Evolutionary conservation across 1,284 basidiomycete species (phyloP).

Genomic region (Inonotus obliquus): DNA sequence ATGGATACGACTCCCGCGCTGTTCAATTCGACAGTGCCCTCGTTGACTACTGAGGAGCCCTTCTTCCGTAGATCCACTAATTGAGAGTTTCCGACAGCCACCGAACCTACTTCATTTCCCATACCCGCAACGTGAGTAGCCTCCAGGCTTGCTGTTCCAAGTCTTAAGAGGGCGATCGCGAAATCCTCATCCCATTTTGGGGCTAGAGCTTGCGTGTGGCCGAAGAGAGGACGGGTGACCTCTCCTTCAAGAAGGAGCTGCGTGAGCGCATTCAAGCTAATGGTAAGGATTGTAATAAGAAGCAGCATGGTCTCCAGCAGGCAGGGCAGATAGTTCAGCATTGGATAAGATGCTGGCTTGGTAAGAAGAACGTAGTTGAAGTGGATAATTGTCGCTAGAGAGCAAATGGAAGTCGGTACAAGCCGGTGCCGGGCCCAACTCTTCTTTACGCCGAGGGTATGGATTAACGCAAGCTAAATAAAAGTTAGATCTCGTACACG

Average conservation of each 20-base stretch:
- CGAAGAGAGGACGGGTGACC: slow-evolving; percentile 43
- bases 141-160: slow-evolving; percentile 70
- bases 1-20: slow-evolving; percentile 38
- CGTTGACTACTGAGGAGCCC: slow-evolving; percentile 20
- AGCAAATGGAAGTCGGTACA: slow-evolving; percentile 57
- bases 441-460: slow-evolving; percentile 57
- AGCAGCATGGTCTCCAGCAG: slow-evolving; percentile 61
- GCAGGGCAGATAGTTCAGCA: slow-evolving; percentile 68
- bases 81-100: slow-evolving; percentile 34
- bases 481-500: neutral
- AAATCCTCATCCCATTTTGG: slow-evolving; percentile 68
- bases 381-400: slow-evolving; percentile 54
- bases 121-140: slow-evolving; percentile 65
- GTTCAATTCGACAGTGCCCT: slow-evolving; percentile 38
- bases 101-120: slow-evolving; percentile 64
- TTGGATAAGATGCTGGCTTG: slow-evolving; percentile 48
- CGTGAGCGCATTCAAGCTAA: slow-evolving; percentile 53
- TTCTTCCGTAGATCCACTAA: slow-evolving; percentile 2
- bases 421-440: slow-evolving; percentile 57
- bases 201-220: slow-evolving; percentile 38
- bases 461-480: slow-evolving; percentile 53
- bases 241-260: slow-evolving; percentile 57
- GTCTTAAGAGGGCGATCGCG: slow-evolving; percentile 59
- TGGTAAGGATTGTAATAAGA: slow-evolving; percentile 48
- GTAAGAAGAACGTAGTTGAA: slow-evolving; percentile 60